phyloP scores from a whole-genome alignment of 1,139 yeast genomes.

The Yamadazyma sp. region DNA sequence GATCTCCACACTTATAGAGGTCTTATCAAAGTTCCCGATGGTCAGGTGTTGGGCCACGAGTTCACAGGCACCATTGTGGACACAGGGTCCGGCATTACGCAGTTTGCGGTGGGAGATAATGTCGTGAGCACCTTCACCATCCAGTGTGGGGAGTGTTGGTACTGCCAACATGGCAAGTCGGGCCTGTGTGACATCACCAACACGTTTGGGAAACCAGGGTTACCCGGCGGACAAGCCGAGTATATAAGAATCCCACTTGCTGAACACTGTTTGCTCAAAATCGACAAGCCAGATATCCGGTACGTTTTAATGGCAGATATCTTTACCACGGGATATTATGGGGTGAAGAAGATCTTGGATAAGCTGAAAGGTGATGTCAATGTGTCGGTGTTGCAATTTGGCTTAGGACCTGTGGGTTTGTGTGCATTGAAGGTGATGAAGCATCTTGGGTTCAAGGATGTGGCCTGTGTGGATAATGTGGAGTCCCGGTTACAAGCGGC shows the following conservation, averaged over 20 bases:
- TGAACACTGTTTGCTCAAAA: constrained; percentile 44
- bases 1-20: constrained; percentile 65
- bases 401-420: constrained; percentile 67
- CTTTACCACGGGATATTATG: constrained; percentile 65
- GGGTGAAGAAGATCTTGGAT: constrained; percentile 50
- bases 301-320: constrained; percentile 66
- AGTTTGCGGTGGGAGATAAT: constrained; percentile 41
- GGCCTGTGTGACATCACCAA: constrained; percentile 53
- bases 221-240: constrained; percentile 64
- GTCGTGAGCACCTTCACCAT: constrained; percentile 54
- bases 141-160: constrained; percentile 59
- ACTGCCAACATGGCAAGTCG: constrained; percentile 51
- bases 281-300: constrained; percentile 36
- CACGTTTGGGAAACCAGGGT: constrained; percentile 54
- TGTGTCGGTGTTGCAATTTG: constrained; percentile 49
- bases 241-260: constrained; percentile 60
- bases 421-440: constrained; percentile 52
- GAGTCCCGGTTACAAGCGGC: constrained; percentile 50
- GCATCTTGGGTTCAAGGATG: constrained; percentile 43
- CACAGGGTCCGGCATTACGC: constrained; percentile 33
- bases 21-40: constrained; percentile 40
- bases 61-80: constrained; percentile 44
- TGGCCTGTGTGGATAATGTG: constrained; percentile 54
- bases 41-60: constrained; percentile 54
- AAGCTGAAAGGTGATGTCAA: constrained; percentile 26